A percentile compares a stretch with the other conserved stretches of the same genome.
Evolutionary conservation across 176 grass and related monocot species (phyloP).

Genomic region (Urochloa ruziziensis): DNA sequence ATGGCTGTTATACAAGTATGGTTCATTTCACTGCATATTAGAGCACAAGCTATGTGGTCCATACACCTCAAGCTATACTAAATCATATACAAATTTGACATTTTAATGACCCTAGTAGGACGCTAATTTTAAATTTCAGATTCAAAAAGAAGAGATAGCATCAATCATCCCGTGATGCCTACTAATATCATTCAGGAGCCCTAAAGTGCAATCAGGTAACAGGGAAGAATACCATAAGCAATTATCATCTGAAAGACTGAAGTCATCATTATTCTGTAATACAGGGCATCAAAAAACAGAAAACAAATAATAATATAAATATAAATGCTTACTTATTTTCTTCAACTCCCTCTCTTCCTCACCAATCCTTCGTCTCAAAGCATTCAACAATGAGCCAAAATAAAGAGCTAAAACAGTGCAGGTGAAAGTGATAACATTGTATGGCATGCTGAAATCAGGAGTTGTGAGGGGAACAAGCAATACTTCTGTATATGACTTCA

Average conservation of each 20-base stretch:
- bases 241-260: not conserved
- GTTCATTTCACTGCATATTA: not conserved
- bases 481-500: slow-evolving; percentile 93
- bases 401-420: slow-evolving; percentile 94
- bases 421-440: slow-evolving; percentile 99
- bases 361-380: slow-evolving; percentile 71
- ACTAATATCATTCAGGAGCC: not conserved
- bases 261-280: not conserved
- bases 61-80: not conserved
- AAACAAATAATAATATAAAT: slow-evolving; percentile 3
- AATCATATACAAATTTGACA: not conserved
- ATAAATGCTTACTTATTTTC: slow-evolving; percentile 51
- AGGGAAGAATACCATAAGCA: not conserved
- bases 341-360: slow-evolving; percentile 82
- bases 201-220: not conserved
- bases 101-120: not conserved
- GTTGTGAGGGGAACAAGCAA: slow-evolving; percentile 96
- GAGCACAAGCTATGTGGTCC: not conserved
- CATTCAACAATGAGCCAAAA: slow-evolving; percentile 92
- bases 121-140: not conserved
- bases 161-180: not conserved
- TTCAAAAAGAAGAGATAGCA: not conserved
- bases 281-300: not conserved
- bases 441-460: slow-evolving; percentile 99
- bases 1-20: not conserved